Conservation (phyloP, 306 rosid genomes). For the Gynostemma pentaphyllum region DNA sequence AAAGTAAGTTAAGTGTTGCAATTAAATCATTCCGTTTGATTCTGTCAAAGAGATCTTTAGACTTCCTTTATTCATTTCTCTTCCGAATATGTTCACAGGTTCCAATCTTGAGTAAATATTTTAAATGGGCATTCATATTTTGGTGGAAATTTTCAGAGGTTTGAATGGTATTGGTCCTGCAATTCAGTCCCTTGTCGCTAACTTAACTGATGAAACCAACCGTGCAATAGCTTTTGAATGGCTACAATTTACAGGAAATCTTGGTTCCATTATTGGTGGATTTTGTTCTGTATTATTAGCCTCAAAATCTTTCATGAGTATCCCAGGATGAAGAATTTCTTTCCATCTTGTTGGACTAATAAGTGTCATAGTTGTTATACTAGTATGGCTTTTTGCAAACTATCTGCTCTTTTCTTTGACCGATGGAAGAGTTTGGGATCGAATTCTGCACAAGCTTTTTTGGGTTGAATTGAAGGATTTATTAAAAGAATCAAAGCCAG, state of each 20-base stretch:
- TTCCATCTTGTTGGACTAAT: slow-evolving; percentile 62
- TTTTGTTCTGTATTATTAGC: slow-evolving; percentile 60
- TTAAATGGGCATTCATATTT: slow-evolving; percentile 2
- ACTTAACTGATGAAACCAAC: slow-evolving; percentile 57
- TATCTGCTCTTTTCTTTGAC: slow-evolving; percentile 47
- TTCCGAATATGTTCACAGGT: no score
- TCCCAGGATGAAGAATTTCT: slow-evolving; percentile 82
- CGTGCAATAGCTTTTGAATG: slow-evolving; percentile 78
- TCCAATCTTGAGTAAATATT: not conserved
- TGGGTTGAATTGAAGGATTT: slow-evolving; percentile 33
- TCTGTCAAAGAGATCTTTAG: no score
- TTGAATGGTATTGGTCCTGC: slow-evolving; percentile 90
- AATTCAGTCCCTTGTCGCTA: slow-evolving; percentile 69
- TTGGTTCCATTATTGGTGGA: slow-evolving; percentile 69
- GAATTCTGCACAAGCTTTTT: slow-evolving; percentile 19
- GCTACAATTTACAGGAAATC: slow-evolving; percentile 49
- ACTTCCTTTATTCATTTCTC: no score
- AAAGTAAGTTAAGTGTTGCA: no score
- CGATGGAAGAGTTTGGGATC: slow-evolving; percentile 9
- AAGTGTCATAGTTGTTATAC: slow-evolving; percentile 59
- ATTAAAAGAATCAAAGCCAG: slow-evolving; percentile 52
- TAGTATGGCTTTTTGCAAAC: slow-evolving; percentile 45
- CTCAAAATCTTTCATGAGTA: slow-evolving; percentile 49
- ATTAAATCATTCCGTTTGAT: no score
- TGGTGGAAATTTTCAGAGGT: slow-evolving; percentile 88